Percentiles rank a stretch among this genome's conserved stretches.
Conservation (phyloP, 2,329 filamentous ascomycete genomes). For the Botryotinia calthae region DNA sequence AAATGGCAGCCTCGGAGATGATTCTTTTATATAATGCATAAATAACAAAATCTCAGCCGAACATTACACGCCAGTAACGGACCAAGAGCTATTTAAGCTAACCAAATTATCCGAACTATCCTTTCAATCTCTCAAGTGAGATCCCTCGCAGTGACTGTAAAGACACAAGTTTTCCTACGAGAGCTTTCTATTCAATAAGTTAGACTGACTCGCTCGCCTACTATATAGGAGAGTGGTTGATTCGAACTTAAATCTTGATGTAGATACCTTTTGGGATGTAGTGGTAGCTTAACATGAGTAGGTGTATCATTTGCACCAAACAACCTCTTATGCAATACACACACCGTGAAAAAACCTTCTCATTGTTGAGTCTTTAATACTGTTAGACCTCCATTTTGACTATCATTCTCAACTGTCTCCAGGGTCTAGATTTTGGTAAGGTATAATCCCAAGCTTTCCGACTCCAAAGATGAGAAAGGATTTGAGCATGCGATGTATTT, state of each 20-base stretch:
- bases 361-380: background rate
- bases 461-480: background rate
- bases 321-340: background rate
- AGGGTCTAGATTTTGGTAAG: background rate
- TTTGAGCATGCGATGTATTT: background rate
- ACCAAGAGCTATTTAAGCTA: background rate
- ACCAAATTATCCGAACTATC: background rate
- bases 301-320: background rate
- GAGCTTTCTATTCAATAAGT: background rate
- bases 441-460: background rate
- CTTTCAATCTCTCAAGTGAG: background rate
- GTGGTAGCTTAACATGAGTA: background rate
- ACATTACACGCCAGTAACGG: background rate
- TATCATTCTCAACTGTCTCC: background rate
- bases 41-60: background rate
- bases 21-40: background rate
- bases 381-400: background rate
- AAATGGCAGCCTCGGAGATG: background rate
- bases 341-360: background rate
- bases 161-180: background rate
- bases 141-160: background rate
- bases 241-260: background rate
- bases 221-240: background rate
- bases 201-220: accelerated
- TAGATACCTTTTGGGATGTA: background rate